phyloP scores from a whole-genome alignment of 2,329 filamentous ascomycete genomes.

The Alternaria rosae region DNA sequence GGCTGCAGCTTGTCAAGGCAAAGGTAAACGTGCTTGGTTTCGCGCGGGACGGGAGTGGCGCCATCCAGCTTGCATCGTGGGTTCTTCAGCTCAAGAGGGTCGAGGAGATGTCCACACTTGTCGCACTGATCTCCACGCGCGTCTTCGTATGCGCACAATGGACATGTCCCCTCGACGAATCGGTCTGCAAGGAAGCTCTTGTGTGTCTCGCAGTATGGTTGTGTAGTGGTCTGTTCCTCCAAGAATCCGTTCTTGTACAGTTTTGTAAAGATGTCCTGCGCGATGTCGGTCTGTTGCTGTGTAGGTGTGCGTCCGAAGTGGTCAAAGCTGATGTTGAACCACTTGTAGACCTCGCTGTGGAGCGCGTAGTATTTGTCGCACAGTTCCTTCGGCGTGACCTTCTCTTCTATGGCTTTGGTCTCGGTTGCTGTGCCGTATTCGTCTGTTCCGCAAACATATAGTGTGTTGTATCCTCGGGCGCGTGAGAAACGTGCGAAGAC shows the following conservation, averaged over 20 bases:
- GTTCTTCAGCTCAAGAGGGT: constrained; percentile 57
- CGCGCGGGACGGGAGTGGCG: constrained; percentile 76
- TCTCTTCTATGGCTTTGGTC: constrained; percentile 91
- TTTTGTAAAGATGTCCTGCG: constrained; percentile 87
- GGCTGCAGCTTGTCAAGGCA: constrained; percentile 82
- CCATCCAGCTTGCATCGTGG: constrained; percentile 92
- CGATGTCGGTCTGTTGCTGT: constrained; percentile 86
- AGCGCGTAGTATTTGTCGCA: constrained; percentile 93
- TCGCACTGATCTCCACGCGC: constrained; percentile 63
- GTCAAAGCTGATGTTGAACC: constrained; percentile 95
- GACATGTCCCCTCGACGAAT: constrained; percentile 82
- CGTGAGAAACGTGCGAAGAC: constrained; percentile 79
- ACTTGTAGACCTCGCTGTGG: constrained; percentile 90
- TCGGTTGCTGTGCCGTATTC: constrained; percentile 97
- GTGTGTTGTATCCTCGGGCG: constrained; percentile 77
- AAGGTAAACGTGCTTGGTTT: constrained; percentile 93
- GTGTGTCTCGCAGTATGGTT: constrained; percentile 86
- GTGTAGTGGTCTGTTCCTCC: constrained; percentile 83
- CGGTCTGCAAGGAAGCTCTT: constrained; percentile 58
- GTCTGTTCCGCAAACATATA: constrained; percentile 88
- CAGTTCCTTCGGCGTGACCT: constrained; percentile 79
- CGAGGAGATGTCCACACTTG: constrained; percentile 57
- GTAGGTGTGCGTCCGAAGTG: constrained; percentile 95
- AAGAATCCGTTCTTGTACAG: constrained; percentile 89
- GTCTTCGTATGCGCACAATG: constrained; percentile 67